Evolutionary conservation across 2,329 filamentous ascomycete species (phyloP).

Genomic region (Trichoderma citrinoviride): DNA sequence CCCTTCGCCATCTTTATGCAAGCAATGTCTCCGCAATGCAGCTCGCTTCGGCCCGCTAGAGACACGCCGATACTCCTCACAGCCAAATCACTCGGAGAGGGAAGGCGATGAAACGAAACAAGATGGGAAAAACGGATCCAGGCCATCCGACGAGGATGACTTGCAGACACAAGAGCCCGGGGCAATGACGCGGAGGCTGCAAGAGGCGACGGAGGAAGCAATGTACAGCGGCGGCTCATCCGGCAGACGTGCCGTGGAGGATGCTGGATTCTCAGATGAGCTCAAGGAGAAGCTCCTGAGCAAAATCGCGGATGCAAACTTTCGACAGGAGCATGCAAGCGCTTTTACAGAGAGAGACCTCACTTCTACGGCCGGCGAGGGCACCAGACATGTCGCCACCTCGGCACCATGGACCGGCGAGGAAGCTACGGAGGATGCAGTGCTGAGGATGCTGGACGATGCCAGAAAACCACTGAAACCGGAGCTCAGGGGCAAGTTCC

Average conservation of each 20-base stretch:
- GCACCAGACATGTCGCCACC: conserved; percentile 65
- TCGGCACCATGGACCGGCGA: conserved; percentile 74
- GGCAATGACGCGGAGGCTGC: conserved; percentile 55
- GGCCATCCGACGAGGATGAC: not conserved
- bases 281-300: conserved; percentile 57
- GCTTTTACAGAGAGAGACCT: conserved; percentile 51
- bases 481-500: conserved; percentile 46
- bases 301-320: conserved; percentile 55
- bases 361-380: conserved; percentile 60
- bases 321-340: conserved; percentile 49
- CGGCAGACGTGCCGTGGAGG: conserved; percentile 57
- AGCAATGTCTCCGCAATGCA: not conserved
- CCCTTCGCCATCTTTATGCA: conserved; percentile 2
- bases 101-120: not conserved
- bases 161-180: conserved; percentile 33
- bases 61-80: conserved; percentile 3
- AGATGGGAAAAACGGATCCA: not conserved
- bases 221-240: conserved; percentile 57
- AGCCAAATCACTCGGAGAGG: conserved; percentile 4
- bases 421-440: conserved; percentile 71
- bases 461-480: conserved; percentile 66
- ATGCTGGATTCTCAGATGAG: conserved; percentile 63
- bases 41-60: not conserved
- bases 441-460: conserved; percentile 82
- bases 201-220: conserved; percentile 62